phyloP scores from a whole-genome alignment of 257 asterid species.

The Fraxinus americana region DNA sequence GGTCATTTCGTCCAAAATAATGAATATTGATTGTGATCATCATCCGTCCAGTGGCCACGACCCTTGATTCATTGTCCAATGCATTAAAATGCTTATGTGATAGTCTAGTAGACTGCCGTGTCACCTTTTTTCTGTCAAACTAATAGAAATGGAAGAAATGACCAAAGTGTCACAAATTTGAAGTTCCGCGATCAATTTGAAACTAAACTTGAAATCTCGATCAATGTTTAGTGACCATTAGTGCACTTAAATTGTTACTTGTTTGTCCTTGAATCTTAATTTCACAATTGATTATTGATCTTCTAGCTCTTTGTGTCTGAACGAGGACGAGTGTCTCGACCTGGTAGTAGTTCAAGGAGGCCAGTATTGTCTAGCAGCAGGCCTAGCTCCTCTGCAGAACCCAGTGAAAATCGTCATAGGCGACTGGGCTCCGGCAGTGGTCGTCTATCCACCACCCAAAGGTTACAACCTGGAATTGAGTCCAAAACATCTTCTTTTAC shows the following conservation, averaged over 20 bases:
- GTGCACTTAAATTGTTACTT: background rate
- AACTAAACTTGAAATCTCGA: background rate
- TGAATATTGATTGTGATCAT: no score
- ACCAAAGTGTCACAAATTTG: background rate
- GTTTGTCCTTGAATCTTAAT: background rate
- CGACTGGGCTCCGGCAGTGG: slow-evolving; percentile 66
- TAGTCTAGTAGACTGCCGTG: no score
- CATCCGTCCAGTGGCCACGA: no score
- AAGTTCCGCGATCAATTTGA: background rate
- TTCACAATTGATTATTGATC: slow-evolving; percentile 7
- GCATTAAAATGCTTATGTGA: no score
- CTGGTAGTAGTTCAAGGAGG: slow-evolving; percentile 68
- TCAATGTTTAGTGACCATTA: background rate
- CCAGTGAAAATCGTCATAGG: slow-evolving; percentile 54
- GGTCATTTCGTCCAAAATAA: no score
- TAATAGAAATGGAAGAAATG: background rate
- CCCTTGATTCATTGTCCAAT: no score
- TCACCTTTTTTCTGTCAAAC: background rate
- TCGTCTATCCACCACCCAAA: slow-evolving; percentile 60
- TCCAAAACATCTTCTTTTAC: slow-evolving; percentile 74
- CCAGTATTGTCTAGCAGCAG: slow-evolving; percentile 65
- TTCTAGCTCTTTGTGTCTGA: slow-evolving; percentile 68
- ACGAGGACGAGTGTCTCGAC: slow-evolving; percentile 59
- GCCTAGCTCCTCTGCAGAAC: slow-evolving; percentile 83
- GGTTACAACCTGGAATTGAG: slow-evolving; percentile 77